Base-by-base conservation (phyloP, 108 stramenopile genomes). In the Nannochloropsis gaditana region DNA sequence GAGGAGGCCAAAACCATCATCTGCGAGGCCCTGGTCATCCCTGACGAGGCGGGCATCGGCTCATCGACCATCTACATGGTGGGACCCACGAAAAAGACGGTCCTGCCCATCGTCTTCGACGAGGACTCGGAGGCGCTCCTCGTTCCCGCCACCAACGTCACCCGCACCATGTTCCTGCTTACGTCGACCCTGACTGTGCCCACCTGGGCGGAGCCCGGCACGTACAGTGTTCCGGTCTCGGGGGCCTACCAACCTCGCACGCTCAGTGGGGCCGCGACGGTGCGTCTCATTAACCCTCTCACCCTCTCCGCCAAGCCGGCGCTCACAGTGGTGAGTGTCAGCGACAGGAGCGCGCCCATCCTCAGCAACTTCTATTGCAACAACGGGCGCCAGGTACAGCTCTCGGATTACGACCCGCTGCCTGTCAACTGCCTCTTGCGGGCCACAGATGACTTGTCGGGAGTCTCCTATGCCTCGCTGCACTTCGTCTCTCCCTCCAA, bases 1-100 rank as follows among this genome's bases (percentile, higher is more conserved):
- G 59, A 73, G 19, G 59, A 73, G 59, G n/a, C 19, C 59, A 73
- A 73, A n/a, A 73, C 59, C 59, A 73, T 73, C 59, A 73, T 73
- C 59, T 73, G 59, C 59, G 59, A 73, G n/a, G 59, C 59, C 4
- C 59, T 73, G 19, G 2, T 73, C 59, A 73, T 73, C n/a, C 59
- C 59, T 3, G 59, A 73, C n/a, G 59, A 73, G 8, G 59, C 59
- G 15, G 59, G 59, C 6, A 73, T 73, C 59, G 59, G 59, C 59
- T n/a, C 15, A n/a, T 15, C 59, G 15, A 73, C 59, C 59, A 73
- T 73, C 59, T 73, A 73, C 59, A 4, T 73, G 59, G 59, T 73
- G 19, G 59, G 59, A n/a, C 59, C 59, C 19, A 73, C 59, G 6
- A n/a, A n/a, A n/a, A 73, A 73, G 59, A 73, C 59, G 3, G 59